Evolutionary conservation across 768 basidiomycete genomes (phyloP).

Genomic region (Amyloporia xantha): DNA sequence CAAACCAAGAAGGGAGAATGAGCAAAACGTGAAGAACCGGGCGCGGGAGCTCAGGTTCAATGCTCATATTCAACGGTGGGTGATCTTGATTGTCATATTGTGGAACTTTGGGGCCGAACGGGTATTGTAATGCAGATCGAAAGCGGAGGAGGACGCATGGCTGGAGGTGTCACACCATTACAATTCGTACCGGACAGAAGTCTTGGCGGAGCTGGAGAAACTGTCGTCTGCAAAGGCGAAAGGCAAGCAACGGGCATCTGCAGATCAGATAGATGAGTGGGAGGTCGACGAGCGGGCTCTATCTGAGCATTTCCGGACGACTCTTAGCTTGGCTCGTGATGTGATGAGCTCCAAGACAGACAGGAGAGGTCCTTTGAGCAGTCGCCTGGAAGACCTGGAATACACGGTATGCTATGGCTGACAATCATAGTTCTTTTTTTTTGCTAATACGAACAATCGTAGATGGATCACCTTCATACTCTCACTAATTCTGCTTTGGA

Average conservation of each 20-base stretch:
- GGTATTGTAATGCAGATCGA: slow-evolving; percentile 25
- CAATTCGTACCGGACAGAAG: slow-evolving; percentile 44
- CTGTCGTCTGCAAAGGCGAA: slow-evolving; percentile 46
- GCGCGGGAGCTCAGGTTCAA: slow-evolving; percentile 61
- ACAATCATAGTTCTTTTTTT: not conserved
- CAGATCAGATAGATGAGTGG: slow-evolving; percentile 32
- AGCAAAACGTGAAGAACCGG: slow-evolving; percentile 71
- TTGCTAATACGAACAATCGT: too few species aligned
- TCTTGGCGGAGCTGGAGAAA: slow-evolving; percentile 31
- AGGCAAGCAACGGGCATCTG: slow-evolving; percentile 52
- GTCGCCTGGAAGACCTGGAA: slow-evolving; percentile 40
- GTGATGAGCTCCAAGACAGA: slow-evolving; percentile 28
- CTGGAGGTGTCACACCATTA: slow-evolving; percentile 52
- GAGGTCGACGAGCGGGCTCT: slow-evolving; percentile 37
- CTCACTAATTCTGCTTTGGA: slow-evolving; percentile 47
- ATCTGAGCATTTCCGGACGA: slow-evolving; percentile 28
- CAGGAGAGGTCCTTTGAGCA: slow-evolving; percentile 30
- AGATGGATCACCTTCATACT: slow-evolving; percentile 52
- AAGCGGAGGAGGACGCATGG: slow-evolving; percentile 73
- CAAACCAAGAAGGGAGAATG: slow-evolving; percentile 42
- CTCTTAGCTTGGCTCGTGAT: slow-evolving; percentile 31
- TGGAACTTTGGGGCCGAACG: slow-evolving; percentile 14
- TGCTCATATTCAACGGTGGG: slow-evolving; percentile 60
- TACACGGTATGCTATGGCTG: slow-evolving; percentile 29
- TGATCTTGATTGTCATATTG: slow-evolving; percentile 9